Evolutionary conservation across 2,329 filamentous ascomycete genomes (phyloP), one percentile per base, ranked within the genome.

Genomic region (Colletotrichum lindemuthianum): DNA sequence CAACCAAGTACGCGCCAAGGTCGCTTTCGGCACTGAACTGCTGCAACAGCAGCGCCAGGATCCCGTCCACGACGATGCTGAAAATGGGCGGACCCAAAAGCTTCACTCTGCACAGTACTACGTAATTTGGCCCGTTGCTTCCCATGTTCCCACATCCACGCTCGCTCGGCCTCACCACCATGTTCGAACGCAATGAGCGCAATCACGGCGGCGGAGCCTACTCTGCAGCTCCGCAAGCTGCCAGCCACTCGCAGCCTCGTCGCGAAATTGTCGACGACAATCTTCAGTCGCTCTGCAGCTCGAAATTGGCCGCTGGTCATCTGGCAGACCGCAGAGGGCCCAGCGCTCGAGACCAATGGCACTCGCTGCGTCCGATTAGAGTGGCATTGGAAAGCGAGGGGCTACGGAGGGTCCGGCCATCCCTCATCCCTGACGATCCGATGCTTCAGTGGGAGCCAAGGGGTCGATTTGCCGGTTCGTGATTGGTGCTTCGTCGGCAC

Each of bases 401-500:
- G 24, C 44, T 50, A 48, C 16, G 36, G 54, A 49, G 44, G 55
- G 41, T 37, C 52, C 44, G 39, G 45, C 24, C 16, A 50, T 50
- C 55, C 55, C 55, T 58, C 13, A 15, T 45, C n/a, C 43, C 43
- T 16, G 11, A 39, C 45, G 36, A 32, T 58, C 45, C 55, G 32
- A 50, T 58, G 55, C 12, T 58, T 16, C 13, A 40, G 36, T 43
- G 55, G 55, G 55, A 36, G 55, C 45, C 55, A 50, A 41, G 47
- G 24, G 37, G 45, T 58, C 36, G 44, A 3, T 13, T 6, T 40
- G n/a, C 45, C 45, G 45, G 37, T 16, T 47, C 36, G 10, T n/a
- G 36, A 50, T 47, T 58, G 55, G 55, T 24, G 24, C 24, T 24
- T 24, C 24, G 5, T 24, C 24, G 24, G 24, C 24, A 24, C 24